Conservation (phyloP, 1,284 basidiomycete genomes). For the Gymnopus androsaceus region DNA sequence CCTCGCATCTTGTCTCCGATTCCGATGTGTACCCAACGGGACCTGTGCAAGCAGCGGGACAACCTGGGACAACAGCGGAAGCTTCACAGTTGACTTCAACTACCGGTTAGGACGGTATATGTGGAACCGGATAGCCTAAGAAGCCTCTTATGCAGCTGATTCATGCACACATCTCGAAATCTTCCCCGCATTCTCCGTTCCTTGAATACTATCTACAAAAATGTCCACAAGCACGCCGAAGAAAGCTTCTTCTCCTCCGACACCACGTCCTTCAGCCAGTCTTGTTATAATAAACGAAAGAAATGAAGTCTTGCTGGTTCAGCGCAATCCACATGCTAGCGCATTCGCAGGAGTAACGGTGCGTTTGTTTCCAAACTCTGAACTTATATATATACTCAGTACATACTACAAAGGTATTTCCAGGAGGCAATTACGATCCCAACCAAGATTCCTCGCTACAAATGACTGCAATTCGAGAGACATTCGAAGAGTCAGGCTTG, state of each 20-base stretch:
- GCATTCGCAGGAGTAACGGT: slow-evolving; percentile 70
- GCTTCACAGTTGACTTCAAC: too few species aligned
- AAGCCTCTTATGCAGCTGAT: not conserved
- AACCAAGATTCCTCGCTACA: slow-evolving; percentile 56
- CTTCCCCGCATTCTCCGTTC: not conserved
- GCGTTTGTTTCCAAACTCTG: slow-evolving; percentile 24
- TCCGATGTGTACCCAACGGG: too few species aligned
- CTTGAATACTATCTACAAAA: not conserved
- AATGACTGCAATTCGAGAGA: slow-evolving; percentile 69
- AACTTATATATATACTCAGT: not conserved
- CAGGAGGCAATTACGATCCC: slow-evolving; percentile 67
- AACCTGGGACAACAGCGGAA: too few species aligned
- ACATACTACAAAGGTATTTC: slow-evolving; percentile 57
- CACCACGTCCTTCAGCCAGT: slow-evolving; percentile 63
- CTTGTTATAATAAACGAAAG: slow-evolving; percentile 61
- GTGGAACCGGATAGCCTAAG: not conserved
- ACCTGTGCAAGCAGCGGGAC: too few species aligned
- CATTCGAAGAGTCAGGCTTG: slow-evolving; percentile 73
- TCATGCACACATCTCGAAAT: not conserved
- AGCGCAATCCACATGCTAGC: slow-evolving; percentile 61
- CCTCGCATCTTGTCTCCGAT: too few species aligned
- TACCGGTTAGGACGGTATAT: too few species aligned
- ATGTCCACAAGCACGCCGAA: slow-evolving; percentile 4
- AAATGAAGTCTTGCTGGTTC: slow-evolving; percentile 70
- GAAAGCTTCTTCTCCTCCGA: slow-evolving; percentile 19